Conservation (phyloP, 345 rosid genomes). For the Kandelia obovata region DNA sequence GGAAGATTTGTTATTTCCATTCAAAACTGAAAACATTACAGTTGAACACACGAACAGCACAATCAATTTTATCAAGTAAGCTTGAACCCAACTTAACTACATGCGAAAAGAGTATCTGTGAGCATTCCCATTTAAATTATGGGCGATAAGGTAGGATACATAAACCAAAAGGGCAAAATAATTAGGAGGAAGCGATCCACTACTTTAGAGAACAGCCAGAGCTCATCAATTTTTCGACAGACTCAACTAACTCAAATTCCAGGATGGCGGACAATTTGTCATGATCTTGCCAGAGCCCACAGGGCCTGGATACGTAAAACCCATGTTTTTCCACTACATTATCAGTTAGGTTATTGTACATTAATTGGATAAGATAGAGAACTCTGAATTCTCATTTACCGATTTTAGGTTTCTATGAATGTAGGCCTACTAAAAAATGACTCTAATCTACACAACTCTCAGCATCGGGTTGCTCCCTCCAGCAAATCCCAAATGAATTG, state of each 20-base stretch:
- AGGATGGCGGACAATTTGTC: constrained; percentile 7
- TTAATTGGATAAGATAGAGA: constrained; percentile 35
- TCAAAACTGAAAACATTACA: background rate
- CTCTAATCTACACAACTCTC: constrained; percentile 70
- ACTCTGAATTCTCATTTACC: constrained; percentile 40
- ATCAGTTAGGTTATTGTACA: constrained; percentile 59
- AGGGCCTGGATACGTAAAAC: constrained; percentile 30
- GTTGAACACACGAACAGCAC: background rate
- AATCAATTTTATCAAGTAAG: background rate
- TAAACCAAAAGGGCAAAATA: no score
- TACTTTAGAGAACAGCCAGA: no score
- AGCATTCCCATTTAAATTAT: no score
- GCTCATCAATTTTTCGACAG: constrained; percentile 2
- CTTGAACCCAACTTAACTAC: background rate
- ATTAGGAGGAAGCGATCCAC: no score
- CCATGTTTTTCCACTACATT: constrained; percentile 36
- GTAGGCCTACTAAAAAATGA: constrained; percentile 59
- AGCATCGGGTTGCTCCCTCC: constrained; percentile 31
- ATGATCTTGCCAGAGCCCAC: constrained; percentile 21
- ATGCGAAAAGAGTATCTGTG: background rate
- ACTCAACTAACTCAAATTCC: constrained; percentile 24
- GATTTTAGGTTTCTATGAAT: constrained; percentile 38
- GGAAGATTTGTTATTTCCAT: background rate
- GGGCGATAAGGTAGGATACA: no score
- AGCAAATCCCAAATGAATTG: constrained; percentile 34